Evolutionary conservation across 495 filamentous ascomycete species (phyloP).

Genomic region (Parachaetomium inaequale): DNA sequence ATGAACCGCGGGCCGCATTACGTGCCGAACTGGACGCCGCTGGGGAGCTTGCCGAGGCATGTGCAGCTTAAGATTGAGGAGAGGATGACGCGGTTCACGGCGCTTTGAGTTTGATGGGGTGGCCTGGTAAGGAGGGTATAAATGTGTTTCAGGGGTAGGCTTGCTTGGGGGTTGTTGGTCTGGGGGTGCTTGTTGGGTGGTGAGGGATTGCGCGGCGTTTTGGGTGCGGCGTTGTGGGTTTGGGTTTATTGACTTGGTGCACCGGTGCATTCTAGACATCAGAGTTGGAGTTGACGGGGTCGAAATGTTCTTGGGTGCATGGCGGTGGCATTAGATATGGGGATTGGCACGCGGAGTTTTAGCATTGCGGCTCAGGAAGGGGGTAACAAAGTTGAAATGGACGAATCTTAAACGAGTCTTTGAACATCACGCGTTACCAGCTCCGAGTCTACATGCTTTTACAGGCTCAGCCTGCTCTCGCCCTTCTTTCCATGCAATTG

Average conservation of each 20-base stretch:
- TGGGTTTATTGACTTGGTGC: not conserved
- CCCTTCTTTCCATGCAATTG: too few relatives aligned
- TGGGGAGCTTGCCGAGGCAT: constrained; percentile 22
- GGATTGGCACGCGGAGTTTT: not conserved
- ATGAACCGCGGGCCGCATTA: constrained; percentile 27
- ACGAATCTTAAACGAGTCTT: too few relatives aligned
- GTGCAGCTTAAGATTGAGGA: constrained; percentile 24
- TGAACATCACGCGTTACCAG: too few relatives aligned
- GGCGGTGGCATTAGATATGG: not conserved
- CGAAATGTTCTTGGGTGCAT: not conserved
- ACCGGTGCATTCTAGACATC: too few relatives aligned
- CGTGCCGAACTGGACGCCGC: constrained; percentile 27
- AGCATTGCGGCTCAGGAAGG: too few relatives aligned
- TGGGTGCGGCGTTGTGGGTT: not conserved
- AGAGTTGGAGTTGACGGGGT: not conserved
- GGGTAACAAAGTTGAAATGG: too few relatives aligned
- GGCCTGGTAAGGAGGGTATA: not conserved
- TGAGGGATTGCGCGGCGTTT: too few relatives aligned
- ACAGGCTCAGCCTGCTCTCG: too few relatives aligned
- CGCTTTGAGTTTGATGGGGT: not conserved
- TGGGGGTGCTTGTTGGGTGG: too few relatives aligned
- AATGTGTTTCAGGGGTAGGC: not conserved
- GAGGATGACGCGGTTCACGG: constrained; percentile 18
- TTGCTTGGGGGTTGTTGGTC: too few relatives aligned
- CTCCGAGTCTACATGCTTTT: too few relatives aligned